Evolutionary conservation across 768 basidiomycete genomes (phyloP), one percentile per base, ranked within the genome.

Genomic region (Tulasnella sp.): DNA sequence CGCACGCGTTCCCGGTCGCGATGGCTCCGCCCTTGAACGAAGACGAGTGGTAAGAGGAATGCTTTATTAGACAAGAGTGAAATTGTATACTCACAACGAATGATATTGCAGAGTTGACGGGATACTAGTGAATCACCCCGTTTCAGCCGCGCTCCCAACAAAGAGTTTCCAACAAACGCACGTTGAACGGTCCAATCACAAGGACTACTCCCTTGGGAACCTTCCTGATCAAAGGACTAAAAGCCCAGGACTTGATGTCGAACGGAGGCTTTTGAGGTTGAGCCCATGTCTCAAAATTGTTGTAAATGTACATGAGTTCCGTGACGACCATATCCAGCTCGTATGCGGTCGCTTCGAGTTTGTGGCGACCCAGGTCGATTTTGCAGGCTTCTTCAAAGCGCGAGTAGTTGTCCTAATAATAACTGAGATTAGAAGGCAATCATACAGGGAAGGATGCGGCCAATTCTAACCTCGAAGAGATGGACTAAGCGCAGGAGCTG

Each of bases 271-370:
- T 86, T 75, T 90, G 87, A 0, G 91, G 85, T 80, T 89, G 89
- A 0, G 91, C 84, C 94, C 94, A 96, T 79, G 87, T 89, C 39
- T 89, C 90, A 67, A 96, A 87, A 76, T 87, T 87, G 58, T 87
- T 84, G 79, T 90, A 88, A 17, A 89, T 88, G 0, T 82, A 80
- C 80, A 86, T 85, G 79, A 84, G 84, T 75, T 86, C 93, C 22
- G 80, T 79, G 25, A 91, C 84, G n/a, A 85, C 84, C 5, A 86
- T 80, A 58, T 84, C 81, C 70, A 91, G 84, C 80, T 95, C 94
- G 14, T 91, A 84, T 84, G 92, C 85, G 74, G 87, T 83, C 3
- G 85, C 83, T 81, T 96, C 93, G 14, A 89, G 80, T 2, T 82
- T 67, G 0, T 89, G 90, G 67, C 92, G 86, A 5, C 90, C 89